These are phyloP conservation scores for Trichoderma sp. DNA, from an alignment of 2,329 filamentous ascomycete species.

Conservation along the genomic window DNA sequence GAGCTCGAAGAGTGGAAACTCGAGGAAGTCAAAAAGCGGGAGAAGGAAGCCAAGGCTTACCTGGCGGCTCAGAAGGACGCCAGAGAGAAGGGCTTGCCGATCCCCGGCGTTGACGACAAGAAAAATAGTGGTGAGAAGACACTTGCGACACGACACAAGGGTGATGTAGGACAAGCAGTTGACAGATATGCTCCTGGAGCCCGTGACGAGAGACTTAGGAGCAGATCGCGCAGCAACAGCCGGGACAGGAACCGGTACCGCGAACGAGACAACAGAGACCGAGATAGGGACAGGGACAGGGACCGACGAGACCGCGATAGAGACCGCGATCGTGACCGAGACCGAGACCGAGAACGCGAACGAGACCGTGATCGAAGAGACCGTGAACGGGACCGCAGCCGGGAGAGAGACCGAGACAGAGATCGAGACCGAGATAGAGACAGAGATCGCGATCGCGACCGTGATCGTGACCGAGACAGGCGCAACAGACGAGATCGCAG, in stretches of 20 bases:
- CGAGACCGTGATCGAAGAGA: slow-evolving; percentile 43
- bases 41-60: slow-evolving; percentile 67
- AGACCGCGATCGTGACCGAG: slow-evolving; percentile 45
- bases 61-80: slow-evolving; percentile 65
- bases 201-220: slow-evolving; percentile 47
- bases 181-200: slow-evolving; percentile 55
- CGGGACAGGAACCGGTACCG: slow-evolving; percentile 45
- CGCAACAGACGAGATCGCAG: slow-evolving; percentile 40
- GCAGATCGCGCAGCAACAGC: slow-evolving; percentile 43
- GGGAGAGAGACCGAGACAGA: slow-evolving; percentile 45
- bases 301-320: slow-evolving; percentile 42
- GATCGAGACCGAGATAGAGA: slow-evolving; percentile 46
- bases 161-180: slow-evolving; percentile 36
- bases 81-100: slow-evolving; percentile 60
- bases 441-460: slow-evolving; percentile 42
- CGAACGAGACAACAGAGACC: slow-evolving; percentile 40
- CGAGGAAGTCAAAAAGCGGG: slow-evolving; percentile 63
- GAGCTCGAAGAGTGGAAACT: slow-evolving; percentile 62
- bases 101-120: slow-evolving; percentile 62
- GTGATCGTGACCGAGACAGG: slow-evolving; percentile 17
- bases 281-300: slow-evolving; percentile 40
- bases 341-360: slow-evolving; percentile 38
- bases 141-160: slow-evolving; percentile 43
- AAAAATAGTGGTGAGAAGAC: slow-evolving; percentile 51
- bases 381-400: slow-evolving; percentile 45